These are phyloP conservation scores for Lactuca sativa DNA, from an alignment of 129 eudicot genomes.

Conservation along the genomic window DNA sequence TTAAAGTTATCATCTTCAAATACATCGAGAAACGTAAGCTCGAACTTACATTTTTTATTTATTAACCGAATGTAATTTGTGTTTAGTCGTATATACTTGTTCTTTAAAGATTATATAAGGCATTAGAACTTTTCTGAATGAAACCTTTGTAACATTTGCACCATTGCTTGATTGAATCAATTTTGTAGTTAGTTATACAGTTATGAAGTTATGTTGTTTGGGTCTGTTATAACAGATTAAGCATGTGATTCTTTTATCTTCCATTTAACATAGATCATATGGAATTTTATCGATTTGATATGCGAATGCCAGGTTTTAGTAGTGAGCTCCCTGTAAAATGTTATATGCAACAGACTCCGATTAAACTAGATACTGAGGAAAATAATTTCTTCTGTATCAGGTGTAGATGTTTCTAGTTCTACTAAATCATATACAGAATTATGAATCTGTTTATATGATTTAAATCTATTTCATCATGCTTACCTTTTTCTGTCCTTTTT, in stretches of 20 bases:
- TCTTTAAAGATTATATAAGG: background rate
- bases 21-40: conserved; percentile 17
- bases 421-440: background rate
- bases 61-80: background rate
- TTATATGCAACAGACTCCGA: background rate
- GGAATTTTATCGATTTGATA: background rate
- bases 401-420: background rate
- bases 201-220: background rate
- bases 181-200: conserved; percentile 6
- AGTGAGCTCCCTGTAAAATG: background rate
- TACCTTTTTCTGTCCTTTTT: background rate
- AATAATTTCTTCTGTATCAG: background rate
- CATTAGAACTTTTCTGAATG: background rate
- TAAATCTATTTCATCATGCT: background rate
- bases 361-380: background rate
- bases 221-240: conserved; percentile 10
- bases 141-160: background rate
- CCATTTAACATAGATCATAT: background rate
- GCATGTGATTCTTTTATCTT: conserved; percentile 8
- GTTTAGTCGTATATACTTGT: background rate
- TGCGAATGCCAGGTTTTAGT: background rate
- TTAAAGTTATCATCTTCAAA: conserved; percentile 6
- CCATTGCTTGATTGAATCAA: background rate
- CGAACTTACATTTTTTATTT: background rate
- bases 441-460: conserved; percentile 6